Percentiles rank a stretch among this genome's conserved stretches.
These are phyloP conservation scores for Arthrobotrys megalospora DNA, from an alignment of 2,329 filamentous ascomycete species.

Conservation along the genomic window DNA sequence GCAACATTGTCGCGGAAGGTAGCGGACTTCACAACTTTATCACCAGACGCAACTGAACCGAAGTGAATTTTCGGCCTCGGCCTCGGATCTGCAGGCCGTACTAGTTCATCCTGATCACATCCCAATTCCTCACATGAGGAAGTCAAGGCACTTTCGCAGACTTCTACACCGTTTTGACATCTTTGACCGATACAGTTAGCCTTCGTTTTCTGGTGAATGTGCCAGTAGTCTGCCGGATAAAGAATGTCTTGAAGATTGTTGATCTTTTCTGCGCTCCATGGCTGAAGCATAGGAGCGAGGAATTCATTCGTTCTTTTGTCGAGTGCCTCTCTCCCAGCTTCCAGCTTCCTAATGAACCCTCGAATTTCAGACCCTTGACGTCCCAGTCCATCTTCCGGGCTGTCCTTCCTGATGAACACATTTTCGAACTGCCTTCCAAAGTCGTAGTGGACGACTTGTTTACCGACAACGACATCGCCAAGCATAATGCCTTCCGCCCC, in stretches of 20 bases:
- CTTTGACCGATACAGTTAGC: background rate
- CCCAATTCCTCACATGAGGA: constrained; percentile 40
- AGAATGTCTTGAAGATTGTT: constrained; percentile 1
- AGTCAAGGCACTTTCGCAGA: constrained; percentile 2
- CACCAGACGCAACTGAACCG: constrained; percentile 66
- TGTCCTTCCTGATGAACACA: constrained; percentile 60
- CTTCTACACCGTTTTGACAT: background rate
- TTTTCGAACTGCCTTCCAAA: constrained; percentile 61
- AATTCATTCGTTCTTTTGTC: constrained; percentile 44
- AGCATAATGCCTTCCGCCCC: constrained; percentile 15
- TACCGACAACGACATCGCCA: constrained; percentile 63
- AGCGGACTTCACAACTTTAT: constrained; percentile 67
- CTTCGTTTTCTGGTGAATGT: constrained; percentile 2
- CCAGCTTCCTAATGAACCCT: constrained; percentile 62
- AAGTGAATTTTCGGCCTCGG: constrained; percentile 64
- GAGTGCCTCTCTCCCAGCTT: constrained; percentile 57
- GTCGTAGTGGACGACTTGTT: constrained; percentile 63
- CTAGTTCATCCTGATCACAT: background rate
- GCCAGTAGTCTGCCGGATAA: constrained; percentile 28
- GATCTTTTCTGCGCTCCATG: constrained; percentile 35
- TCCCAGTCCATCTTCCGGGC: constrained; percentile 58
- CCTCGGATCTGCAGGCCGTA: constrained; percentile 2
- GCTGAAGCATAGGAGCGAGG: constrained; percentile 64
- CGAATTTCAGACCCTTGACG: constrained; percentile 64
- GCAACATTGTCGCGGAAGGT: constrained; percentile 64